phyloP scores from a whole-genome alignment of 108 stramenopile genomes.

The Cyclostephanos invisitatus region DNA sequence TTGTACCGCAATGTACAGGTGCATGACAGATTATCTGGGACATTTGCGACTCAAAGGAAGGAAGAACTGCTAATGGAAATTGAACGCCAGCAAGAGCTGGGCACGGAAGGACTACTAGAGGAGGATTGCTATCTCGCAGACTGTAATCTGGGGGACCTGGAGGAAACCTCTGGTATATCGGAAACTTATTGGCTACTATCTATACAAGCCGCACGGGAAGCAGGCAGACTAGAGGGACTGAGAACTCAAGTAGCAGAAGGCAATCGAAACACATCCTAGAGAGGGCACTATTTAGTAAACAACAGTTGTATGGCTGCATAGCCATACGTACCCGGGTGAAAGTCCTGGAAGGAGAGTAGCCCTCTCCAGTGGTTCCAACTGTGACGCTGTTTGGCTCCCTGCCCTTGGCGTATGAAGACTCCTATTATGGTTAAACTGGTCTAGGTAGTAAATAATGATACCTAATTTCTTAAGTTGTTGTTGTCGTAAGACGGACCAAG shows the following conservation, averaged over 20 bases:
- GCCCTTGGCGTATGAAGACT: constrained; percentile 9
- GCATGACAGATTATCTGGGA: background rate
- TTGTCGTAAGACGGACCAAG: too few relatives aligned
- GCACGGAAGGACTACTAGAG: constrained; percentile 1
- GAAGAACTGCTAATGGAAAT: constrained; percentile 1
- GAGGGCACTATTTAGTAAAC: background rate
- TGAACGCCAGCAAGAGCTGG: background rate
- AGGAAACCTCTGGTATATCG: background rate
- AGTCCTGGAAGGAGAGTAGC: too few relatives aligned
- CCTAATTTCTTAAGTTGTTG: too few relatives aligned
- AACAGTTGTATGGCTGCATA: background rate
- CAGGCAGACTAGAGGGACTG: background rate
- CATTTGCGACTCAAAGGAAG: background rate
- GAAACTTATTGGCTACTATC: background rate
- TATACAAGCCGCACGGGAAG: background rate
- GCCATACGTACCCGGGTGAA: too few relatives aligned
- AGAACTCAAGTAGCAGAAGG: too few relatives aligned
- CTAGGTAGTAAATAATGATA: background rate
- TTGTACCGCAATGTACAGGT: constrained; percentile 4
- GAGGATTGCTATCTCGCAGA: constrained; percentile 8
- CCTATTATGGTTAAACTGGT: constrained; percentile 1
- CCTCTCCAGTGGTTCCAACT: background rate
- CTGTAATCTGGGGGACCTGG: background rate
- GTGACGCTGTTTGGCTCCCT: background rate
- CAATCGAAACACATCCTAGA: too few relatives aligned